Conservation (phyloP, 768 basidiomycete species). For the Phanerochaete carnosa region DNA sequence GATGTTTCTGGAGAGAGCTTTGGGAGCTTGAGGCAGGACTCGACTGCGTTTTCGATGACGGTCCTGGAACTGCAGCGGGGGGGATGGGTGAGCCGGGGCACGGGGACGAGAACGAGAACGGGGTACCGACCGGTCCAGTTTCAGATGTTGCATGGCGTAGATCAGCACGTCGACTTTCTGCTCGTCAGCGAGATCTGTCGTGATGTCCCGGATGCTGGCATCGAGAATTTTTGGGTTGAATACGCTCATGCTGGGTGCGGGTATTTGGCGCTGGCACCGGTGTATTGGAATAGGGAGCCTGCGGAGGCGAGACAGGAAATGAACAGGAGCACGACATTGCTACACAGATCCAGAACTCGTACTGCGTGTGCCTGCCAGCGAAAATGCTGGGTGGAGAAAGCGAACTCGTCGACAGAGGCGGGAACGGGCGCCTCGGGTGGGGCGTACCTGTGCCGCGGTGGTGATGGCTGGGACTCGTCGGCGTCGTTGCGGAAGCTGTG, state of each 20-base stretch:
- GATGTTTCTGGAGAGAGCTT: slow-evolving; percentile 48
- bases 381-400: background rate
- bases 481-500: background rate
- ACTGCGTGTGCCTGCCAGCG: background rate
- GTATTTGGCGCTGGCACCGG: background rate
- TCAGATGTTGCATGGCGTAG: slow-evolving; percentile 81
- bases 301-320: background rate
- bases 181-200: slow-evolving; percentile 51
- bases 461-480: background rate
- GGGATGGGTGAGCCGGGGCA: background rate
- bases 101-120: background rate
- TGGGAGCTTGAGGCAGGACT: slow-evolving; percentile 61
- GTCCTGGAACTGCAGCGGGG: slow-evolving; percentile 43
- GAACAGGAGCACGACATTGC: background rate
- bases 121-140: slow-evolving; percentile 56
- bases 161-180: slow-evolving; percentile 71
- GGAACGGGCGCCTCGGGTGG: background rate
- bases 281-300: background rate
- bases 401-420: background rate
- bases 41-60: slow-evolving; percentile 71
- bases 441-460: background rate
- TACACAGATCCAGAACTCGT: background rate
- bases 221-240: slow-evolving; percentile 79
- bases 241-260: slow-evolving; percentile 42
- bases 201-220: slow-evolving; percentile 70